Evolutionary conservation across 2,329 filamentous ascomycete species (phyloP).

Genomic region (Paecilomyces variotii): DNA sequence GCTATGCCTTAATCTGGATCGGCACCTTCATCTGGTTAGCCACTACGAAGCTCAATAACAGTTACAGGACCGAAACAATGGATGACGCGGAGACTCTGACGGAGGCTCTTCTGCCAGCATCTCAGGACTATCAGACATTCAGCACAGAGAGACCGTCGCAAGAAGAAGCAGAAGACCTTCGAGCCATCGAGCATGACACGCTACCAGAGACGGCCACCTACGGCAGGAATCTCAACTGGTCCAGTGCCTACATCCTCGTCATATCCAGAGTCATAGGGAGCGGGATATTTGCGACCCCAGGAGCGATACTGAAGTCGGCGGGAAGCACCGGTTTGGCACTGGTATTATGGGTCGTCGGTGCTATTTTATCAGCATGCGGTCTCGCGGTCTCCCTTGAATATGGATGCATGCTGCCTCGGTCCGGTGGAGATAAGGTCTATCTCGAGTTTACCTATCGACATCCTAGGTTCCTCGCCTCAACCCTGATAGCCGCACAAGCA

Average conservation of each 20-base stretch:
- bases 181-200: conserved; percentile 47
- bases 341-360: conserved; percentile 55
- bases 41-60: neutral
- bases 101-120: conserved; percentile 11
- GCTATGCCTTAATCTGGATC: neutral
- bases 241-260: conserved; percentile 57
- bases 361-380: conserved; percentile 53
- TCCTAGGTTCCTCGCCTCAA: conserved; percentile 57
- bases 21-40: neutral
- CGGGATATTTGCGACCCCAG: conserved; percentile 65
- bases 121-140: neutral
- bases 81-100: conserved; percentile 7
- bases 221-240: conserved; percentile 55
- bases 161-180: neutral
- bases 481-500: conserved; percentile 55
- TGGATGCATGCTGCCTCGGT: conserved; percentile 62
- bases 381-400: conserved; percentile 58
- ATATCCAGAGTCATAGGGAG: conserved; percentile 62
- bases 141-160: neutral
- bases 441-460: conserved; percentile 60
- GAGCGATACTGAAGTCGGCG: conserved; percentile 56
- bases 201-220: conserved; percentile 51
- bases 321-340: conserved; percentile 60
- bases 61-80: conserved; percentile 8
- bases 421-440: conserved; percentile 62